A percentile compares a stretch with the other conserved stretches of the same genome.
Evolutionary conservation across 2,329 filamentous ascomycete genomes (phyloP).

Genomic region (Emmonsiellopsis sp.): DNA sequence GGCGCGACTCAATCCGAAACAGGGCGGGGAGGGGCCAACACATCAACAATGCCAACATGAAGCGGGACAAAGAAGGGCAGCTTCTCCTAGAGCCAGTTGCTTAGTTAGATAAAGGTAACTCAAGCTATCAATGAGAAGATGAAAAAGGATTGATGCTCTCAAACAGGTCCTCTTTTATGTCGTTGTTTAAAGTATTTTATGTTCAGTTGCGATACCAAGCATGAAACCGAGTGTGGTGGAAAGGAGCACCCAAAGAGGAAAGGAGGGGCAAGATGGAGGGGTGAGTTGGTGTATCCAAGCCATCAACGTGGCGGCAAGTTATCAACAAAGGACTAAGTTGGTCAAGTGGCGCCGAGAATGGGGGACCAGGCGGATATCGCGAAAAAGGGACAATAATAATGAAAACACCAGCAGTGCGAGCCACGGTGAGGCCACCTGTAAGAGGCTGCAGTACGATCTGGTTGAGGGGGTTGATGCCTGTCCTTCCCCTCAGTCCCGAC

Average conservation of each 20-base stretch:
- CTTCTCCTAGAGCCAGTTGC: background rate
- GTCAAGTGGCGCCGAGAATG: background rate
- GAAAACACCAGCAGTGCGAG: background rate
- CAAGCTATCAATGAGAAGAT: too few relatives aligned
- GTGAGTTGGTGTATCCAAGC: background rate
- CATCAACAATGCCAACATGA: conserved; percentile 1
- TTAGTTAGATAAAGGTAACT: too few relatives aligned
- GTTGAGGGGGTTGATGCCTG: background rate
- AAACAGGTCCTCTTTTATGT: background rate
- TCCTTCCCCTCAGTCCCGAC: background rate
- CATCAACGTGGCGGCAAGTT: background rate
- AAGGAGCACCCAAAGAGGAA: too few relatives aligned
- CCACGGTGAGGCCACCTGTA: conserved; percentile 9
- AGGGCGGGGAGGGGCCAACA: background rate
- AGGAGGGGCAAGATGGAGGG: background rate
- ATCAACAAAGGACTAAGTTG: background rate
- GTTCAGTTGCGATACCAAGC: background rate
- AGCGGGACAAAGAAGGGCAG: background rate
- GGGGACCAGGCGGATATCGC: background rate
- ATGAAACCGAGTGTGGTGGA: too few relatives aligned
- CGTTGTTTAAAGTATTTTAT: background rate
- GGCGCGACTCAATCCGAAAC: background rate
- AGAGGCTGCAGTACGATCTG: background rate
- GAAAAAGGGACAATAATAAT: background rate
- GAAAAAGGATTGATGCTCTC: background rate